These are phyloP conservation scores for Boletus eberwhitei DNA, from an alignment of 768 basidiomycete species.

Conservation along the genomic window DNA sequence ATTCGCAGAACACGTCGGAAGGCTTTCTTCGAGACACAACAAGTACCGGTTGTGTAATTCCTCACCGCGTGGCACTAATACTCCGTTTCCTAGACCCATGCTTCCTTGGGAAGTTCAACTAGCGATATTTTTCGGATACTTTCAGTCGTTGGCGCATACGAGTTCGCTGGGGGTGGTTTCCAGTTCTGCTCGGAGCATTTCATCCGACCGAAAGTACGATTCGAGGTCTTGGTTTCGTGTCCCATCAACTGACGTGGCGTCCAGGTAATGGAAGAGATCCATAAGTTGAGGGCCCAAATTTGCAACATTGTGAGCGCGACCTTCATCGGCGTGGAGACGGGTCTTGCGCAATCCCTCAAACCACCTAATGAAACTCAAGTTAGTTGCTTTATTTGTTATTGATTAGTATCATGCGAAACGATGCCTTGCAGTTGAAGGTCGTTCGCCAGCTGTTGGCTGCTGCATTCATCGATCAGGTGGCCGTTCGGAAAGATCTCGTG, in stretches of 20 bases:
- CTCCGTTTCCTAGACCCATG: constrained; percentile 53
- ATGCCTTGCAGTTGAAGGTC: constrained; percentile 71
- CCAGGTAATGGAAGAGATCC: constrained; percentile 98
- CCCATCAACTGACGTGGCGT: constrained; percentile 1
- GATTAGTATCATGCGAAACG: neutral
- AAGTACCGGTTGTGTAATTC: constrained; percentile 43
- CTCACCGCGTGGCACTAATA: neutral
- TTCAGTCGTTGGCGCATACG: constrained; percentile 96
- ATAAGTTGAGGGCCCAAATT: constrained; percentile 89
- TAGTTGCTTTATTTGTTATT: constrained; percentile 6
- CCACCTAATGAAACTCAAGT: constrained; percentile 84
- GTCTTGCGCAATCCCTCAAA: constrained; percentile 58
- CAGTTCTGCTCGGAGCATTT: constrained; percentile 88
- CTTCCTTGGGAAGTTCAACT: constrained; percentile 69
- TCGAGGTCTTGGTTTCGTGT: neutral
- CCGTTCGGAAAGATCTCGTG: constrained; percentile 81
- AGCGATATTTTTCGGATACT: constrained; percentile 88
- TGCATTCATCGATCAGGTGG: constrained; percentile 93
- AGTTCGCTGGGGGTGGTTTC: constrained; percentile 79
- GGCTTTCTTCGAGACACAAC: constrained; percentile 79
- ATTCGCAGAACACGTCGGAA: constrained; percentile 58
- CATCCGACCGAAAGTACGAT: constrained; percentile 76
- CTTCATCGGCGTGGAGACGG: constrained; percentile 61
- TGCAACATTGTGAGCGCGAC: constrained; percentile 78
- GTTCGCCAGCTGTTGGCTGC: constrained; percentile 84